phyloP scores from a whole-genome alignment of 2,329 filamentous ascomycete genomes.

The Penicillium capsulatum region DNA sequence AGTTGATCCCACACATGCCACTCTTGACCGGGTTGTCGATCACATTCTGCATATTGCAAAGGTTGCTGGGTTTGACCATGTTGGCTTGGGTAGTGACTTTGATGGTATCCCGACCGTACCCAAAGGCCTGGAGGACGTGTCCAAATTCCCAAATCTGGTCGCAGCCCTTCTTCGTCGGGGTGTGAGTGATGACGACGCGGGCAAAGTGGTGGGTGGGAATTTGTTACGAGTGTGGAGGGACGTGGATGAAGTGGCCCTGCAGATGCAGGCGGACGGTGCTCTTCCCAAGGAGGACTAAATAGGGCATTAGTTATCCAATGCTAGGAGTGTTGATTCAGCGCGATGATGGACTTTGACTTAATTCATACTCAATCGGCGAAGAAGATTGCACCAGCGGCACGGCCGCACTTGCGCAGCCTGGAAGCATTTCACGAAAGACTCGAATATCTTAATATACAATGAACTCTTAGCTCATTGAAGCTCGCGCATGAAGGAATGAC shows the following conservation, averaged over 20 bases:
- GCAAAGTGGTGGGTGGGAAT: slow-evolving; percentile 74
- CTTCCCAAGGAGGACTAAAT: slow-evolving; percentile 44
- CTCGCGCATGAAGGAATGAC: too few relatives aligned
- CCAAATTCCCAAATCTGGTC: slow-evolving; percentile 74
- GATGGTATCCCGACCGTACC: slow-evolving; percentile 64
- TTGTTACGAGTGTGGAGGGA: slow-evolving; percentile 78
- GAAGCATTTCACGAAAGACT: too few relatives aligned
- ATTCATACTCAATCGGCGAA: too few relatives aligned
- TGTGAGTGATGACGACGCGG: slow-evolving; percentile 67
- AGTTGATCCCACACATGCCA: slow-evolving; percentile 64
- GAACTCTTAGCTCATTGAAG: too few relatives aligned
- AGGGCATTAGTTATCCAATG: neutral
- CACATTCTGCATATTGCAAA: slow-evolving; percentile 81
- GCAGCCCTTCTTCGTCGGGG: slow-evolving; percentile 69
- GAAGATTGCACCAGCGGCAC: too few relatives aligned
- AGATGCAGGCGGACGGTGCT: slow-evolving; percentile 58
- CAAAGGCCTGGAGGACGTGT: slow-evolving; percentile 75
- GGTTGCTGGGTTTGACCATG: slow-evolving; percentile 78
- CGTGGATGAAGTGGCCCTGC: slow-evolving; percentile 66
- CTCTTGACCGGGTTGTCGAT: slow-evolving; percentile 69
- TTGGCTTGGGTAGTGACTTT: slow-evolving; percentile 86
- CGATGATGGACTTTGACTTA: too few relatives aligned
- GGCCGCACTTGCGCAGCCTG: too few relatives aligned
- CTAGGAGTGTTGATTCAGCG: too few relatives aligned
- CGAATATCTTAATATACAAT: too few relatives aligned